Evolutionary conservation across 2,329 filamentous ascomycete species (phyloP).

Genomic region (Paraconiothyrium sp.): DNA sequence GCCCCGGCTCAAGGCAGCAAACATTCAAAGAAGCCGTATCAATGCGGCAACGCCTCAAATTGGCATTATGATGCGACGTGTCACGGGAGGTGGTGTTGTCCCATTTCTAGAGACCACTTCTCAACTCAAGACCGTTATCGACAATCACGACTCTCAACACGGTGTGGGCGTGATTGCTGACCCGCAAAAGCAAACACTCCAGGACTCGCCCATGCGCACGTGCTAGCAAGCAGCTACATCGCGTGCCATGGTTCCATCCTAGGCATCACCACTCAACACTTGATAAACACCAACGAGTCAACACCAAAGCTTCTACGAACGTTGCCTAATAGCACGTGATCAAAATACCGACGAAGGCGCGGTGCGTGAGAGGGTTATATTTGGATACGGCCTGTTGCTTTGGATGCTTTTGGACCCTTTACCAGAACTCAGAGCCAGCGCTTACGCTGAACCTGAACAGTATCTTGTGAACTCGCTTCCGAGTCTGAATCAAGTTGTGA

Average conservation of each 20-base stretch:
- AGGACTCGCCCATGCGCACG: background rate
- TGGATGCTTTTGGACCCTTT: background rate
- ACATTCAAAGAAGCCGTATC: background rate
- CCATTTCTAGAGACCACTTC: background rate
- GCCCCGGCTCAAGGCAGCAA: background rate
- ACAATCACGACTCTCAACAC: background rate
- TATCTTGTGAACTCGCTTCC: background rate
- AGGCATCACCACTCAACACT: no score
- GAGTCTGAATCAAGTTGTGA: background rate
- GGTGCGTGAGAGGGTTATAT: background rate
- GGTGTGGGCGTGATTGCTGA: background rate
- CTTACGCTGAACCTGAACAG: background rate
- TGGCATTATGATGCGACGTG: background rate
- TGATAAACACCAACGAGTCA: no score
- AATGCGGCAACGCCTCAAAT: background rate
- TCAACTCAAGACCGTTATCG: background rate
- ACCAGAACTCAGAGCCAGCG: background rate
- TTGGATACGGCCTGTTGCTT: background rate
- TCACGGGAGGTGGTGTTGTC: background rate
- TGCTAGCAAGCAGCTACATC: no score
- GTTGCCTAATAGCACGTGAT: no score
- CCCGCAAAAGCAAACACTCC: background rate
- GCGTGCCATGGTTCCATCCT: no score
- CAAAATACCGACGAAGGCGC: background rate
- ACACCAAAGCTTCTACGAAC: no score